Evolutionary conservation across 78 protist genomes (phyloP).

Genomic region (Dictyostelium firmibasis): DNA sequence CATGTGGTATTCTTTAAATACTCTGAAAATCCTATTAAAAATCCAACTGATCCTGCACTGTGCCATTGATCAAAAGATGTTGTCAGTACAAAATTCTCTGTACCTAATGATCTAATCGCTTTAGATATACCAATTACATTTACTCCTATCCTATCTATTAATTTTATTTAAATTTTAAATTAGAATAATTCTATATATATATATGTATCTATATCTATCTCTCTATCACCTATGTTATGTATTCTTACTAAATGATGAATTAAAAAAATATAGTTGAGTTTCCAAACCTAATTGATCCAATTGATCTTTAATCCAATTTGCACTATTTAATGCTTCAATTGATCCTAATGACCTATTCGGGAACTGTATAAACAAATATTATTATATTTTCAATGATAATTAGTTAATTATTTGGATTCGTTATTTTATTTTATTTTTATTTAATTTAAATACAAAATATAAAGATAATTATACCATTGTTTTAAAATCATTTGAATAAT

Average conservation of each 20-base stretch:
- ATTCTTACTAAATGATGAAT: constrained; percentile 10
- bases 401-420: background rate
- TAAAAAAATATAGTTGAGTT: constrained; percentile 38
- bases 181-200: no score
- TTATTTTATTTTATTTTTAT: background rate
- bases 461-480: background rate
- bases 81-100: constrained; percentile 61
- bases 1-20: constrained; percentile 21
- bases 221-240: background rate
- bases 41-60: constrained; percentile 57
- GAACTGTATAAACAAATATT: background rate
- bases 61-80: constrained; percentile 72
- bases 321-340: constrained; percentile 8
- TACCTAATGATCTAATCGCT: constrained; percentile 54
- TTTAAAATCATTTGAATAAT: constrained; percentile 14
- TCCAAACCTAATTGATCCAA: constrained; percentile 24
- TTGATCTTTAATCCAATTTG: constrained; percentile 38
- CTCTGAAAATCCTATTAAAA: constrained; percentile 46
- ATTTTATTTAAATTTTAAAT: no score
- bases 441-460: background rate
- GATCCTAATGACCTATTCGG: constrained; percentile 48
- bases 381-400: no score
- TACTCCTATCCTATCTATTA: constrained; percentile 29
- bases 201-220: background rate
- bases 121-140: constrained; percentile 48